A percentile compares a stretch with the other conserved stretches of the same genome.
phyloP scores from a whole-genome alignment of 148 eudicot genomes.

The Rhododendron vialii region DNA sequence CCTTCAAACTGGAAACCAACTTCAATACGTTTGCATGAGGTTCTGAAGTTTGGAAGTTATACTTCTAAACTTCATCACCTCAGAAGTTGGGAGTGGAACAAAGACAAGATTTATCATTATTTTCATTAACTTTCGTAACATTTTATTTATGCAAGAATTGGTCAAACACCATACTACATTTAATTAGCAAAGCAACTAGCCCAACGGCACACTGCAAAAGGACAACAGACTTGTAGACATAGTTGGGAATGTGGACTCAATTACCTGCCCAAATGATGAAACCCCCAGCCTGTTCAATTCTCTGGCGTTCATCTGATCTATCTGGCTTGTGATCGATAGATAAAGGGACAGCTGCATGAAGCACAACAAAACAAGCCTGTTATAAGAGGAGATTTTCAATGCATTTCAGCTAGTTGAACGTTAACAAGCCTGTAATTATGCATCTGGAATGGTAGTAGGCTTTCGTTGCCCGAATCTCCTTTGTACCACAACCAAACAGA shows the following conservation, averaged over 20 bases:
- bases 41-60: not conserved
- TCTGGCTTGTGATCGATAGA: slow-evolving; percentile 82
- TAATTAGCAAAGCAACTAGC: slow-evolving; percentile 3
- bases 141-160: not conserved
- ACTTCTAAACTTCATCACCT: not conserved
- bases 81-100: not conserved
- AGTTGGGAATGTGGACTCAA: not conserved
- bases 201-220: not conserved
- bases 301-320: slow-evolving; percentile 66
- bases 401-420: not conserved
- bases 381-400: not conserved
- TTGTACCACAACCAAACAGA: not conserved
- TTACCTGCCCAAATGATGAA: slow-evolving; percentile 76
- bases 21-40: not conserved
- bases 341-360: slow-evolving; percentile 55
- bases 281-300: slow-evolving; percentile 83
- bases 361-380: slow-evolving; percentile 1
- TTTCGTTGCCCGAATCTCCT: not conserved
- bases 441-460: not conserved
- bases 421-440: not conserved
- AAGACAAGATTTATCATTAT: not conserved
- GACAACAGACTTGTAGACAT: not conserved
- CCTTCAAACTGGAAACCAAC: not conserved
- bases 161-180: not conserved
- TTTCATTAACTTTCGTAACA: not conserved